These are phyloP conservation scores for Starmerella stellata DNA, from an alignment of 805 yeast species.

Conservation along the genomic window DNA sequence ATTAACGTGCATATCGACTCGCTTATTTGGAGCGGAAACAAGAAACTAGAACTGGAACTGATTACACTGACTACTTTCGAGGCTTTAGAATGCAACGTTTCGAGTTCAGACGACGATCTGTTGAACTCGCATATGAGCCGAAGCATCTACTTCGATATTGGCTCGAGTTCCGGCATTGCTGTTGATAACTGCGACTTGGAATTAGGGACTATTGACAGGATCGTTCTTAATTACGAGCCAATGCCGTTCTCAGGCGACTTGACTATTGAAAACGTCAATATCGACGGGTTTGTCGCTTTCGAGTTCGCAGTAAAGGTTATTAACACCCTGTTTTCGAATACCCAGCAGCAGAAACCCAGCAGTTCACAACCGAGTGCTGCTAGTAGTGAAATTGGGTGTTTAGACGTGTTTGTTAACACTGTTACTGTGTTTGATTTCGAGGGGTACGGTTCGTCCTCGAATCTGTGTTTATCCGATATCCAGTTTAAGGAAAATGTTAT, in stretches of 20 bases:
- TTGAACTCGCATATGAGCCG: background rate
- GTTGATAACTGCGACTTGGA: background rate
- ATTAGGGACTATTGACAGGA: constrained; percentile 6
- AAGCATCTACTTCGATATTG: constrained; percentile 11
- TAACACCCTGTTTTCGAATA: constrained; percentile 2
- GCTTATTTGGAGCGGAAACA: background rate
- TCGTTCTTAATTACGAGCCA: constrained; percentile 2
- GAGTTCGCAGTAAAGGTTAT: constrained; percentile 2
- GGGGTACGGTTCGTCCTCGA: background rate
- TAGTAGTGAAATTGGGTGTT: too few relatives aligned
- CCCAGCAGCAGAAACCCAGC: too few relatives aligned
- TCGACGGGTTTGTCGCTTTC: constrained; percentile 6
- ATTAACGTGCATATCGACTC: background rate
- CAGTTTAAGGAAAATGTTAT: background rate
- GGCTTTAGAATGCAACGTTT: background rate
- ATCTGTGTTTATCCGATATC: background rate
- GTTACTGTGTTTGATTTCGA: background rate
- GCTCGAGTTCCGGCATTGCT: background rate
- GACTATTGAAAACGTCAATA: constrained; percentile 2
- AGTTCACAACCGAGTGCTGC: too few relatives aligned
- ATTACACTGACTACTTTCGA: background rate
- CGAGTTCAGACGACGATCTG: background rate
- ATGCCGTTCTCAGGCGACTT: constrained; percentile 3
- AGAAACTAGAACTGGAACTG: background rate
- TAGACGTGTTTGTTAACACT: too few relatives aligned